Percentiles rank a stretch among this genome's conserved stretches.
These are phyloP conservation scores for Takashimella tepidaria DNA, from an alignment of 1,284 basidiomycete species.

Conservation along the genomic window DNA sequence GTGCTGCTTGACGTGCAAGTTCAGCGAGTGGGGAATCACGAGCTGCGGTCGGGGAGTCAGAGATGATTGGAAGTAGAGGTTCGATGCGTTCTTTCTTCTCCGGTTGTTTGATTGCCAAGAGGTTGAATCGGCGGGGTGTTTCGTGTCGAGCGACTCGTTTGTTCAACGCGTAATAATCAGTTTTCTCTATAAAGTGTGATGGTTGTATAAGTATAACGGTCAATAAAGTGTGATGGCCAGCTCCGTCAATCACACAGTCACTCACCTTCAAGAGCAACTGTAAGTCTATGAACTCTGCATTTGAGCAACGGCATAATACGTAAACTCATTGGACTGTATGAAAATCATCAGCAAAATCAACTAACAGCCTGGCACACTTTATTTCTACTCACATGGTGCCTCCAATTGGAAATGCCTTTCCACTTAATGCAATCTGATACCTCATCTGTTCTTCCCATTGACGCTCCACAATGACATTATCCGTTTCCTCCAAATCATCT, in stretches of 20 bases:
- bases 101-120: constrained; percentile 63
- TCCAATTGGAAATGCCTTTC: constrained; percentile 76
- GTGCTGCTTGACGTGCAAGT: constrained; percentile 38
- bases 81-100: constrained; percentile 45
- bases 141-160: constrained; percentile 71
- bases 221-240: not conserved
- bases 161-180: constrained; percentile 71
- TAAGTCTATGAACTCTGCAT: constrained; percentile 72
- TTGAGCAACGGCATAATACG: constrained; percentile 80
- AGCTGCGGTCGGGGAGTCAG: constrained; percentile 48
- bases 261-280: constrained; percentile 76
- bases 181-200: constrained; percentile 58
- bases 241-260: constrained; percentile 6
- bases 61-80: constrained; percentile 54
- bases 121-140: constrained; percentile 59
- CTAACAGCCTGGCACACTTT: too few relatives aligned
- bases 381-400: constrained; percentile 62
- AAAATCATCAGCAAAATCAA: not conserved
- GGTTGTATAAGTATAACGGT: too few relatives aligned
- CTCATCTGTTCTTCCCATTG: constrained; percentile 90
- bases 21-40: constrained; percentile 48
- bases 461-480: constrained; percentile 78
- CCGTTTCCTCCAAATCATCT: constrained; percentile 71
- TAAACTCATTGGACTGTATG: constrained; percentile 62
- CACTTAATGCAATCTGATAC: constrained; percentile 67